phyloP scores from a whole-genome alignment of 1,139 yeast genomes.

The Tardiomyces blankii region DNA sequence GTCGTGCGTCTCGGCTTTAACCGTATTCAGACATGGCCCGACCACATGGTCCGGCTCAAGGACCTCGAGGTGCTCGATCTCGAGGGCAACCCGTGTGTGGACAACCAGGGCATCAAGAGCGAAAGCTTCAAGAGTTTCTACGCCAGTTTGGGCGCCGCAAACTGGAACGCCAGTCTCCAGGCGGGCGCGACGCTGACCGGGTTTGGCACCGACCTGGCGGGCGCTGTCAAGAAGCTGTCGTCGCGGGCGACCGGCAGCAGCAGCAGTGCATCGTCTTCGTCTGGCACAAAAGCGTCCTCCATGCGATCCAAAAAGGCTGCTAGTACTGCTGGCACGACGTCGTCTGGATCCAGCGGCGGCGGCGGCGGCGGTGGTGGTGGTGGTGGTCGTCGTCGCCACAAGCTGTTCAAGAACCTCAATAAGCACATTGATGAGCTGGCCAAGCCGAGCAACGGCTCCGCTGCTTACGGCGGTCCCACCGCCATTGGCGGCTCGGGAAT shows the following conservation, averaged over 20 bases:
- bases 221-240: background rate
- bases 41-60: conserved; percentile 17
- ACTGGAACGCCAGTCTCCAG: background rate
- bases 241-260: background rate
- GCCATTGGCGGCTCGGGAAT: too few relatives aligned
- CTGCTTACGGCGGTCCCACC: background rate
- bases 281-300: background rate
- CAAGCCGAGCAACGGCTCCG: background rate
- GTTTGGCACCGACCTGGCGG: background rate
- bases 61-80: conserved; percentile 17
- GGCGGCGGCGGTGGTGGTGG: too few relatives aligned
- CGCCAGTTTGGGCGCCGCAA: background rate
- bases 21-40: conserved; percentile 23
- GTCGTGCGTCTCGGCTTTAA: conserved; percentile 19
- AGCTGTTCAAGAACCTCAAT: background rate
- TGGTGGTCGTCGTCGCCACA: background rate
- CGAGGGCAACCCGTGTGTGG: conserved; percentile 24
- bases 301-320: background rate
- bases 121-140: background rate
- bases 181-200: background rate
- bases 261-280: background rate
- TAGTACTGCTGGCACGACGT: background rate
- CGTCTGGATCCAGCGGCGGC: background rate
- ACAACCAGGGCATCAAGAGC: conserved; percentile 7
- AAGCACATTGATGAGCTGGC: background rate